Evolutionary conservation across 129 eudicot genomes (phyloP).

Genomic region (Lactuca sativa): DNA sequence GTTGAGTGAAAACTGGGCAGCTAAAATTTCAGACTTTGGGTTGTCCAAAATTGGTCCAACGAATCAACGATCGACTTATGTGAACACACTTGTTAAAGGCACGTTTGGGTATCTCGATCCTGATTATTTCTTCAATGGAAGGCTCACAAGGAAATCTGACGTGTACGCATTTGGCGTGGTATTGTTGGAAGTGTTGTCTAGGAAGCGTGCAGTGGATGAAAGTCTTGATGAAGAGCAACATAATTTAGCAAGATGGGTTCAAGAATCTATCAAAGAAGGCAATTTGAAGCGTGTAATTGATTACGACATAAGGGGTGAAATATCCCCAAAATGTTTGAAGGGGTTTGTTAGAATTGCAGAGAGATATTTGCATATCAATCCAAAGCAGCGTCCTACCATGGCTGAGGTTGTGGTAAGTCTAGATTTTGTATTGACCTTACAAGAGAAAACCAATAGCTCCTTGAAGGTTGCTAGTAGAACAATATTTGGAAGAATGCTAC

Average conservation of each 20-base stretch:
- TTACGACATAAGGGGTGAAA: neutral
- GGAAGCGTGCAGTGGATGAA: conserved; percentile 24
- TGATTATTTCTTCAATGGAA: conserved; percentile 21
- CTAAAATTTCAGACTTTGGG: conserved; percentile 33
- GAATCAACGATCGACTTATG: conserved; percentile 15
- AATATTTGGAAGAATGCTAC: neutral
- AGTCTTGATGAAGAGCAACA: conserved; percentile 1
- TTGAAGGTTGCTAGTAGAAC: neutral
- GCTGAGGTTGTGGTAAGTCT: conserved; percentile 26
- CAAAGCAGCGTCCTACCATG: conserved; percentile 6
- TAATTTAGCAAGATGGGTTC: conserved; percentile 38
- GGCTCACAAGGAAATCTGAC: conserved; percentile 28
- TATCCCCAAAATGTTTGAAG: too few species aligned
- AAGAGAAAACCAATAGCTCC: conserved; percentile 9
- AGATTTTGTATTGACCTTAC: conserved; percentile 8
- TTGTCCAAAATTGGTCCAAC: conserved; percentile 31
- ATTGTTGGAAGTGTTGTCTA: conserved; percentile 29
- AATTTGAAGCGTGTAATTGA: conserved; percentile 18
- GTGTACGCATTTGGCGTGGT: conserved; percentile 37
- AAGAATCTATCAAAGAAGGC: conserved; percentile 28
- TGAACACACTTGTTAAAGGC: conserved; percentile 12
- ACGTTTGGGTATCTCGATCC: conserved; percentile 33
- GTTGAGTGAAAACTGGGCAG: conserved; percentile 24
- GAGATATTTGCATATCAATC: too few species aligned
- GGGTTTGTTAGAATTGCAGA: too few species aligned